phyloP scores from a whole-genome alignment of 108 stramenopile species.

The Aurantiochytrium sp. region DNA sequence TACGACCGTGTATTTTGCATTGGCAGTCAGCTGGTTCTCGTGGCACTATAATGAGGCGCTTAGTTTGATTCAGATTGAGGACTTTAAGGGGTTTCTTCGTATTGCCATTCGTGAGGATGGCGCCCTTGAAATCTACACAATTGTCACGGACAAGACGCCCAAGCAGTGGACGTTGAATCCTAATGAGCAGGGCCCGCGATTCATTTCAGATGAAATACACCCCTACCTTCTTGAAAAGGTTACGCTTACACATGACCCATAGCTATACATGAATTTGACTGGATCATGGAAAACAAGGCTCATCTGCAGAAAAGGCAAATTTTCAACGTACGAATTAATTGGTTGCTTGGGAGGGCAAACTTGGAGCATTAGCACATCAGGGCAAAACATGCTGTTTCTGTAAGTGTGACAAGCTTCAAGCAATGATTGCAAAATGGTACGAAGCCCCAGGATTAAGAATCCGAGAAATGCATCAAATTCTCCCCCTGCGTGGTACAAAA shows the following conservation, averaged over 20 bases:
- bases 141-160: conserved; percentile 1
- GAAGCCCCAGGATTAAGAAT: too few species aligned
- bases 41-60: conserved; percentile 15
- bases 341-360: too few species aligned
- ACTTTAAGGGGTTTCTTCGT: not conserved
- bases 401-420: too few species aligned
- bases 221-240: not conserved
- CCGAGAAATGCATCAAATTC: too few species aligned
- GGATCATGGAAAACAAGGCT: too few species aligned
- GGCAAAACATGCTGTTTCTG: too few species aligned
- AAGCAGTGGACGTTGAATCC: not conserved
- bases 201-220: not conserved
- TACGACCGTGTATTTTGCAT: not conserved
- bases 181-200: not conserved
- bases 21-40: not conserved
- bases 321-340: too few species aligned
- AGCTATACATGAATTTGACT: not conserved
- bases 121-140: not conserved
- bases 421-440: too few species aligned
- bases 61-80: not conserved
- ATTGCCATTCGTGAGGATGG: not conserved
- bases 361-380: too few species aligned
- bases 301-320: too few species aligned
- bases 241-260: not conserved
- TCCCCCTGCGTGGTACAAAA: too few species aligned